Evolutionary conservation across 139 green algal genomes (phyloP).

Genomic region (Closterium sp.): DNA sequence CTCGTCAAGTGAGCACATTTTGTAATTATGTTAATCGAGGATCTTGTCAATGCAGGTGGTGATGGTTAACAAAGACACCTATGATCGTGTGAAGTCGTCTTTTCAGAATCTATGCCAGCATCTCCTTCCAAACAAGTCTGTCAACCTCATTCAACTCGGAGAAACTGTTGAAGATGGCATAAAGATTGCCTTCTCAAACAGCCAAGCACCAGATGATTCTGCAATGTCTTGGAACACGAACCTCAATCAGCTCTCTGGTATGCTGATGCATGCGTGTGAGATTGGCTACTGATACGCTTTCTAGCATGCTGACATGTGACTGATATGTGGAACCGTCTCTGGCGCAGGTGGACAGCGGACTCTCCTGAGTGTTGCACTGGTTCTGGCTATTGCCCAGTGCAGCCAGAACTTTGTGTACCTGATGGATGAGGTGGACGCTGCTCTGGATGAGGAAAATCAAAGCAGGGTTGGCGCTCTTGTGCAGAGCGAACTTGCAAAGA

Average conservation of each 20-base stretch:
- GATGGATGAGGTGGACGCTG: conserved; percentile 33
- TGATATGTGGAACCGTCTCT: not conserved
- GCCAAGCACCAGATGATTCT: not conserved
- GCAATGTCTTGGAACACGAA: not conserved
- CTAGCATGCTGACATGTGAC: not conserved
- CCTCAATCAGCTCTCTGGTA: conserved; percentile 11
- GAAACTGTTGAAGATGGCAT: conserved; percentile 5
- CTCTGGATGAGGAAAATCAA: conserved; percentile 30
- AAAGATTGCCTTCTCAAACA: not conserved
- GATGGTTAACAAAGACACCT: conserved; percentile 7
- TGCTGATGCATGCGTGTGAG: not conserved
- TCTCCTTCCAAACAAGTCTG: conserved; percentile 8
- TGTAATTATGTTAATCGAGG: too few species aligned
- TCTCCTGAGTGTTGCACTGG: conserved; percentile 12
- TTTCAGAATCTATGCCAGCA: not conserved
- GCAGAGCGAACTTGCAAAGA: not conserved
- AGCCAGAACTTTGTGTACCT: conserved; percentile 13
- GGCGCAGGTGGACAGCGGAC: conserved; percentile 12
- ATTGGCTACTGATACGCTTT: not conserved
- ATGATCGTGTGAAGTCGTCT: not conserved
- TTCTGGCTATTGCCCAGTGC: not conserved
- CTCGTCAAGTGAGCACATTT: too few species aligned
- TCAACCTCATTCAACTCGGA: conserved; percentile 10
- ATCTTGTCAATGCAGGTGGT: not conserved
- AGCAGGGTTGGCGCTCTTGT: conserved; percentile 12